Evolutionary conservation across 208 protist species (phyloP).

Genomic region (Entamoeba invadens): DNA sequence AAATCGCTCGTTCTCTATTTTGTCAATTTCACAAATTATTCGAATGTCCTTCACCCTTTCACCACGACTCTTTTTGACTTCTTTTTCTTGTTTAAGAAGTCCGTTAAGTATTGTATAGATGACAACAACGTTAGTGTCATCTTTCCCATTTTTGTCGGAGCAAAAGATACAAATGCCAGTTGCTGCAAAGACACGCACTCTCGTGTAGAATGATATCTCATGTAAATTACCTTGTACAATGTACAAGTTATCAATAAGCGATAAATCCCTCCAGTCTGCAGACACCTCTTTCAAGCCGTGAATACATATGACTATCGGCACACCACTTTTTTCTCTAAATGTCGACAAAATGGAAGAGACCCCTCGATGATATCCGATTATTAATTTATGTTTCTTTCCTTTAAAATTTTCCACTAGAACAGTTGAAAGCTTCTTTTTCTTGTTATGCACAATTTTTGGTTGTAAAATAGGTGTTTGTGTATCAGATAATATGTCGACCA

Average conservation of each 20-base stretch:
- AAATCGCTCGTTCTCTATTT: not conserved
- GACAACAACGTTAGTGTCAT: not conserved
- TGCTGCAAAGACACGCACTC: not conserved
- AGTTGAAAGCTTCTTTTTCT: not conserved
- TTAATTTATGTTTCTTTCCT: not conserved
- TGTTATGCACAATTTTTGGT: not conserved
- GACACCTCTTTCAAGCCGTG: not conserved
- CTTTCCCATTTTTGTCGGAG: not conserved
- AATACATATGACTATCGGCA: not conserved
- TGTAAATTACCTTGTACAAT: not conserved
- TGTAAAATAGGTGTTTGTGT: not conserved
- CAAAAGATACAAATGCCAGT: not conserved
- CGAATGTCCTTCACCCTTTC: not conserved
- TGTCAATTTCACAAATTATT: conserved; percentile 1
- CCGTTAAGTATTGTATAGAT: not conserved
- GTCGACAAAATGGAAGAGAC: not conserved
- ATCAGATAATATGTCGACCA: not conserved
- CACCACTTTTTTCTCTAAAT: not conserved
- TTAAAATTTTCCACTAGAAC: not conserved
- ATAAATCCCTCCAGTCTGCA: not conserved
- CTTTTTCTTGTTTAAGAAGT: too few species aligned
- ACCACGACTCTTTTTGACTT: not conserved
- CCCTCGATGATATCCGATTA: not conserved
- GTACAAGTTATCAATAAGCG: not conserved
- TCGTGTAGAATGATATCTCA: not conserved